Base-by-base conservation (phyloP, 805 yeast genomes). In the Candida fluviatilis region DNA sequence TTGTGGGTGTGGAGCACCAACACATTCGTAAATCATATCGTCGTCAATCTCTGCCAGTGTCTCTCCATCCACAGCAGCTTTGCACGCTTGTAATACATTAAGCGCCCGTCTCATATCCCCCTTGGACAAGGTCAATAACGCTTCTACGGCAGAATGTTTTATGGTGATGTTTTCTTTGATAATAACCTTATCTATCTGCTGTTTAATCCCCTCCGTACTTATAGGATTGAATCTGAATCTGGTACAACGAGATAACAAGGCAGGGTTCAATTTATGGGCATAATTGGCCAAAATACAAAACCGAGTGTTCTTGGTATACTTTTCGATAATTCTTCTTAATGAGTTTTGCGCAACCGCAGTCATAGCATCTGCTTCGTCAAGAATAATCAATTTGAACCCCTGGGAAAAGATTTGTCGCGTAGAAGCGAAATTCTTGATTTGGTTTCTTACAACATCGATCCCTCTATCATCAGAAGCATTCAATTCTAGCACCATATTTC, bases 391-490 rank as follows among this genome's bases (percentile, higher is more conserved):
- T 55, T 91, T 91, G 72, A 89, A 89, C 11, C 93, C 95, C 38
- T 75, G 72, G 43, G 80, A 72, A 62, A 91, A 93, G 38, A 93
- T 91, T 59, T 93, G 99, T 72, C 88, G 80, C 1, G 99, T 93
- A 21, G 91, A 80, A 8, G 99, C 99, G 66, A 93, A 93, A 50
- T 84, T 89, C 71, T 93, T 93, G 68, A 93, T 89, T 62, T 89
- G 96, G 53, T 93, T 93, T 47, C 99, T 76, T n/a, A 93, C 98
- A 32, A 93, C 97, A 51, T 88, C 95, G 49, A 93, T 93, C 48
- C 99, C 99, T 64, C 99, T 78, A 60, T 93, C 99, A 60, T 93
- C 99, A 3, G 95, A 83, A 3, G 99, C 99, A 62, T 93, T 93
- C 59, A 93, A 72, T 57, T 93, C 99, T 39, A 93, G 66, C 1